Evolutionary conservation across 1,284 basidiomycete species (phyloP), one percentile per base, ranked within the genome.

Genomic region (Boletellus deceptivus): DNA sequence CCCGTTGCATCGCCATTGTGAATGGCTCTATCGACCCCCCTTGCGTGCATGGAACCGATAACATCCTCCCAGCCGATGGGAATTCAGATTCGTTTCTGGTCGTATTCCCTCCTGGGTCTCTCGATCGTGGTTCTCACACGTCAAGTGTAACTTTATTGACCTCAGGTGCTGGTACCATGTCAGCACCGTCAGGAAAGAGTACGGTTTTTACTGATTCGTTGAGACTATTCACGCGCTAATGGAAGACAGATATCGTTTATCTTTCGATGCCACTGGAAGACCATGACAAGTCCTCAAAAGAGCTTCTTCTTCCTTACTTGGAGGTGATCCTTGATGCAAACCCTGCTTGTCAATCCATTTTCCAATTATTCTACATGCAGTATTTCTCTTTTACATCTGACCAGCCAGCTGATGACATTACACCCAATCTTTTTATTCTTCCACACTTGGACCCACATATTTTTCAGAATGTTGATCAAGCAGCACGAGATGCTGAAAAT

Each of bases 171-270:
- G 89, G 86, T 9, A 93, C 89, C 1, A 82, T 95, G 70, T 88
- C 90, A 8, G 83, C 91, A 49, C 96, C 96, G 0, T 73, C 79
- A 48, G 91, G 86, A 2, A 88, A 89, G 79, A 90, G 93, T 93
- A 67, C 64, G 83, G 67, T 11, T 33, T 35, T 37, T 36, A 20
- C 46, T 52, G 18, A 46, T n/a, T 40, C 22, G 37, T 22, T 17
- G 8, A 6, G 2, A n/a, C 47, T 31, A 48, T 33, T 18, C 11
- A 29, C 27, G 53, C n/a, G 49, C 42, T 24, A 35, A 43, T 36
- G 9, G 51, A 41, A 16, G 11, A 52, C 25, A 89, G 87, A 75
- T 73, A 75, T 89, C 17, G 42, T 87, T 3, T 84, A 89, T 59
- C 66, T 89, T 33, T 72, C 75, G 0, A 72, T 85, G 49, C 79